Evolutionary conservation across 768 basidiomycete species (phyloP).

Genomic region (Boletus bicolor): DNA sequence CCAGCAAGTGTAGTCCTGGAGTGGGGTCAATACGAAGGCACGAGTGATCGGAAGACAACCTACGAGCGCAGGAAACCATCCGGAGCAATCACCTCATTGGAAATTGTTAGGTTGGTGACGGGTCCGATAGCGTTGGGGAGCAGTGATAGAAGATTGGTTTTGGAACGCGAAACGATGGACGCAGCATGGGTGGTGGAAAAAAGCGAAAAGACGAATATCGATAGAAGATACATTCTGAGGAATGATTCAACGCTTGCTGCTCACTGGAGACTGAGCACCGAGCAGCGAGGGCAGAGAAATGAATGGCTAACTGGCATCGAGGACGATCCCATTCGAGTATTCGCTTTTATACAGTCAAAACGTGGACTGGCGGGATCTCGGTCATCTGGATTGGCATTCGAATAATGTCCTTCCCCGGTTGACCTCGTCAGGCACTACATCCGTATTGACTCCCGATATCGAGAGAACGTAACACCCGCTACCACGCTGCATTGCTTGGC

Average conservation of each 20-base stretch:
- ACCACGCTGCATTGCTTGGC: background rate
- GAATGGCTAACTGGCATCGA: background rate
- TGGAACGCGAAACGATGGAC: constrained; percentile 17
- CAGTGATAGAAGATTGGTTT: background rate
- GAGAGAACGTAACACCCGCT: background rate
- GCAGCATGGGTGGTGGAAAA: constrained; percentile 11
- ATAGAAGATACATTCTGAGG: constrained; percentile 10
- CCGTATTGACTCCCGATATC: background rate
- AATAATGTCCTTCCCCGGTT: background rate
- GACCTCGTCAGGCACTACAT: background rate
- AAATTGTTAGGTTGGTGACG: constrained; percentile 33
- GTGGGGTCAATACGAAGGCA: background rate
- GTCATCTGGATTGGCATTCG: background rate
- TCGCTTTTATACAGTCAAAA: background rate
- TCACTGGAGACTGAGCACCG: background rate
- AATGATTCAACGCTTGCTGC: background rate
- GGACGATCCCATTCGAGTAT: background rate
- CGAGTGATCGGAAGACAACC: constrained; percentile 10
- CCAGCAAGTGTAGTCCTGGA: constrained; percentile 33
- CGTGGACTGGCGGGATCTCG: background rate
- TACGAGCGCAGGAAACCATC: constrained; percentile 49
- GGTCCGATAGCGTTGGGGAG: constrained; percentile 11
- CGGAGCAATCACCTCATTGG: constrained; percentile 41
- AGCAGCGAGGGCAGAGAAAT: background rate
- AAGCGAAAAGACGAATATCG: constrained; percentile 4